Evolutionary conservation across 352 stramenopile species (phyloP).

Genomic region (Phytophthora ohioensis): DNA sequence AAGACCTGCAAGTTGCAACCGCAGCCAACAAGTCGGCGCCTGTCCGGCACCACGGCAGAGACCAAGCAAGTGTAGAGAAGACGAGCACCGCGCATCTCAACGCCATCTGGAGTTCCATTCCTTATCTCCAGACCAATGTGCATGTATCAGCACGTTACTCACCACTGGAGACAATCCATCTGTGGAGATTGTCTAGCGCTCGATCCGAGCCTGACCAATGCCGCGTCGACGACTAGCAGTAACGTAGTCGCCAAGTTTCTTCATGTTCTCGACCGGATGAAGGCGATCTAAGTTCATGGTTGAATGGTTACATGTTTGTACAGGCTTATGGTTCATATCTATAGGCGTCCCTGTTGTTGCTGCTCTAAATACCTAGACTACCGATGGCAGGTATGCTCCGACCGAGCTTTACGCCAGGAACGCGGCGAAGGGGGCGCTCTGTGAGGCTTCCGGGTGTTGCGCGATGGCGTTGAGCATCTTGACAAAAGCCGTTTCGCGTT

Average conservation of each 20-base stretch:
- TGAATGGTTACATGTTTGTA: constrained; percentile 35
- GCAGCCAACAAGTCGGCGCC: constrained; percentile 22
- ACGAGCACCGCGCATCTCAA: constrained; percentile 29
- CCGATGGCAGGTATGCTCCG: constrained; percentile 26
- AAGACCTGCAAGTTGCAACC: background rate
- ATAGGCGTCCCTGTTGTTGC: constrained; percentile 17
- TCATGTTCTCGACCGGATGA: constrained; percentile 2
- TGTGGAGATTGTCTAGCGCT: background rate
- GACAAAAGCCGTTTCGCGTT: constrained; percentile 66
- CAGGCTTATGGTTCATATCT: constrained; percentile 33
- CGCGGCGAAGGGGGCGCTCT: constrained; percentile 51
- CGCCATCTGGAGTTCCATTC: constrained; percentile 23
- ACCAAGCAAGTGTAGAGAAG: constrained; percentile 14
- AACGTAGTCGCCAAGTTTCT: no score
- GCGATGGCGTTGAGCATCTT: constrained; percentile 75
- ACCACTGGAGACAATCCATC: constrained; percentile 22
- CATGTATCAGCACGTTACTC: constrained; percentile 29
- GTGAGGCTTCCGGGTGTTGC: constrained; percentile 51
- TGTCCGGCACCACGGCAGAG: constrained; percentile 22
- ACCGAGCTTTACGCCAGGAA: constrained; percentile 52
- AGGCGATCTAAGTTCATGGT: constrained; percentile 2
- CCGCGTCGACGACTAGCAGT: background rate
- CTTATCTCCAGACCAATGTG: constrained; percentile 9
- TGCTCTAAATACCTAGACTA: constrained; percentile 30
- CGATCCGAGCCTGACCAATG: background rate